Evolutionary conservation across 805 yeast species (phyloP).

Genomic region (Candida arabinofermentans): DNA sequence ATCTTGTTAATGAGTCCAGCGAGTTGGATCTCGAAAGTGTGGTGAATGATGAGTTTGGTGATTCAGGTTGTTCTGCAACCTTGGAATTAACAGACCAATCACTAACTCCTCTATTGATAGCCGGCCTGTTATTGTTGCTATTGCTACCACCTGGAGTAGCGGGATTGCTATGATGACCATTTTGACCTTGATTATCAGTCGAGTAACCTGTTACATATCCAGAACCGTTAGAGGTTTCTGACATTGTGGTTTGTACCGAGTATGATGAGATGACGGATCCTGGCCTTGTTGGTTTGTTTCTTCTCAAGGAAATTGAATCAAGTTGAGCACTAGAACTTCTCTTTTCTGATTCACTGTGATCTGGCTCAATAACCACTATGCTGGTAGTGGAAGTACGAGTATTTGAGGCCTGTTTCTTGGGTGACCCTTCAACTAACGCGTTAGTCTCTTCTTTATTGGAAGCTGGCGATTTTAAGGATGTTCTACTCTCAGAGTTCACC

Average conservation of each 20-base stretch:
- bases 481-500: neutral
- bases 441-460: neutral
- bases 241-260: conserved; percentile 44
- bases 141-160: neutral
- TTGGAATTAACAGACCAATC: conserved; percentile 28
- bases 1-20: conserved; percentile 30
- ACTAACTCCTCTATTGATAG: conserved; percentile 29
- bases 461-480: neutral
- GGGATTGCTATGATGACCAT: conserved; percentile 1
- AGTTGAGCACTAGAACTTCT: conserved; percentile 6
- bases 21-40: conserved; percentile 33
- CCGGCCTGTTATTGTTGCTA: conserved; percentile 16
- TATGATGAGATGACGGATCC: conserved; percentile 49
- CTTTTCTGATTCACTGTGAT: conserved; percentile 5
- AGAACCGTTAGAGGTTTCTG: conserved; percentile 48
- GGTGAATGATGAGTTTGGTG: conserved; percentile 32
- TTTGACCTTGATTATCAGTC: conserved; percentile 23
- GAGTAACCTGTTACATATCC: conserved; percentile 35
- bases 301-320: conserved; percentile 10
- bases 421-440: too few relatives aligned
- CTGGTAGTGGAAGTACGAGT: conserved; percentile 8
- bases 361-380: conserved; percentile 18
- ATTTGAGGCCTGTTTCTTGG: neutral
- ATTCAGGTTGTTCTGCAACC: conserved; percentile 25
- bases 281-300: conserved; percentile 37